These are phyloP conservation scores for Eleusine indica DNA, from an alignment of 176 grass and related monocot genomes.

Conservation along the genomic window DNA sequence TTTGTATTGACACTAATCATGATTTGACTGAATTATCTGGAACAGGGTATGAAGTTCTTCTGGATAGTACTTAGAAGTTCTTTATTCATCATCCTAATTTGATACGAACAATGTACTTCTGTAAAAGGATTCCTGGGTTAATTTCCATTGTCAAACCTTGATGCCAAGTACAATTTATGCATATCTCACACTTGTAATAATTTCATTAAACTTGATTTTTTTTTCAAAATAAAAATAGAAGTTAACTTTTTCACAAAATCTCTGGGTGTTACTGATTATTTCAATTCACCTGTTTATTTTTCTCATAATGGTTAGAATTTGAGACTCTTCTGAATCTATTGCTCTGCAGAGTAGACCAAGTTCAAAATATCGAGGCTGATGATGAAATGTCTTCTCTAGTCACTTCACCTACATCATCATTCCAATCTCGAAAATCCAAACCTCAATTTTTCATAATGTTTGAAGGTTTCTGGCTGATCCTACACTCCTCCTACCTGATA, in stretches of 20 bases:
- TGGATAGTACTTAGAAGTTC: constrained; percentile 7
- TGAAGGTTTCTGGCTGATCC: constrained; percentile 88
- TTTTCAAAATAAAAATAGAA: not conserved
- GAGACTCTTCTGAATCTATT: constrained; percentile 13
- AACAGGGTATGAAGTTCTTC: constrained; percentile 50
- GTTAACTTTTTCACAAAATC: not conserved
- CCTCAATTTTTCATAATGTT: constrained; percentile 70
- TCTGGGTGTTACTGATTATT: constrained; percentile 24
- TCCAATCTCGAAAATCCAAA: constrained; percentile 42
- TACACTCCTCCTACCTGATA: constrained; percentile 71
- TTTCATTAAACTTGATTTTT: not conserved
- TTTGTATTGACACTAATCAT: constrained; percentile 52
- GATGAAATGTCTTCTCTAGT: constrained; percentile 75
- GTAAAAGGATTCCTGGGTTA: not conserved
- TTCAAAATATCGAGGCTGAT: constrained; percentile 34
- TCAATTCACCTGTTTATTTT: not conserved
- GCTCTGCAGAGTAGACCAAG: constrained; percentile 38
- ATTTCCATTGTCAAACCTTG: not conserved
- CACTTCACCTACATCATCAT: constrained; percentile 51
- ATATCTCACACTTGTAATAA: not conserved
- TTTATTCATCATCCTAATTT: constrained; percentile 12
- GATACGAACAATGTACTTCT: not conserved
- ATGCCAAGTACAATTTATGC: not conserved
- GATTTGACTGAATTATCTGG: constrained; percentile 53
- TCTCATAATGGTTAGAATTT: not conserved